Conservation (phyloP, 164 flowering plant genomes). For the Saururus chinensis region DNA sequence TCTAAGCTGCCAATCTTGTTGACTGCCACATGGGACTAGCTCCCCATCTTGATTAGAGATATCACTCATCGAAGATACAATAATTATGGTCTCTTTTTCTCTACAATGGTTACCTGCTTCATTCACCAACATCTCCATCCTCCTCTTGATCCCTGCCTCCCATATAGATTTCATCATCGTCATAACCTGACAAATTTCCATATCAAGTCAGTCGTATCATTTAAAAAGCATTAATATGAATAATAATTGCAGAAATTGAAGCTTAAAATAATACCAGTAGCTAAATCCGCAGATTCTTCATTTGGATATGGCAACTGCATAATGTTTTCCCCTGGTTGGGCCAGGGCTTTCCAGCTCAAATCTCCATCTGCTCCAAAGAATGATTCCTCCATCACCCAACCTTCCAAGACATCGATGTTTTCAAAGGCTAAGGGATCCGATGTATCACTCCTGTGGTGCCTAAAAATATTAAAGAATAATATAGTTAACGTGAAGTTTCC, state of each 20-base stretch:
- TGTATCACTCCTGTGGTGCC: slow-evolving; percentile 18
- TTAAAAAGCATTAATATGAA: not conserved
- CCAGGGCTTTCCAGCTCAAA: slow-evolving; percentile 48
- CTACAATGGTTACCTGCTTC: no score
- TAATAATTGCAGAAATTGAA: not conserved
- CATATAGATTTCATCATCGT: slow-evolving; percentile 29
- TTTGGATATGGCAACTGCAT: slow-evolving; percentile 7
- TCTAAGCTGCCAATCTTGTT: no score
- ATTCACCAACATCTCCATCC: slow-evolving; percentile 7
- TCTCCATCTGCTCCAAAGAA: slow-evolving; percentile 23
- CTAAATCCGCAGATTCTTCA: not conserved
- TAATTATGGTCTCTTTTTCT: slow-evolving; percentile 5
- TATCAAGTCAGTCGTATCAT: not conserved
- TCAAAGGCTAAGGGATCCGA: slow-evolving; percentile 53
- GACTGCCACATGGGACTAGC: no score
- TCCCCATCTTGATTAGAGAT: no score
- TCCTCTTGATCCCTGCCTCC: slow-evolving; percentile 70
- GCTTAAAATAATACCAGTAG: not conserved
- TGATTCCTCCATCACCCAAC: slow-evolving; percentile 54
- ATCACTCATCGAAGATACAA: not conserved
- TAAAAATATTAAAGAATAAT: slow-evolving; percentile 11
- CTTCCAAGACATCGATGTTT: slow-evolving; percentile 23
- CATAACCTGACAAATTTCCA: not conserved
- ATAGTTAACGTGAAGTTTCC: not conserved
- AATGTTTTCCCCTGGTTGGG: slow-evolving; percentile 26